Percentiles rank a stretch among this genome's conserved stretches.
Evolutionary conservation across 345 rosid species (phyloP).

Genomic region (Citrus glauca): DNA sequence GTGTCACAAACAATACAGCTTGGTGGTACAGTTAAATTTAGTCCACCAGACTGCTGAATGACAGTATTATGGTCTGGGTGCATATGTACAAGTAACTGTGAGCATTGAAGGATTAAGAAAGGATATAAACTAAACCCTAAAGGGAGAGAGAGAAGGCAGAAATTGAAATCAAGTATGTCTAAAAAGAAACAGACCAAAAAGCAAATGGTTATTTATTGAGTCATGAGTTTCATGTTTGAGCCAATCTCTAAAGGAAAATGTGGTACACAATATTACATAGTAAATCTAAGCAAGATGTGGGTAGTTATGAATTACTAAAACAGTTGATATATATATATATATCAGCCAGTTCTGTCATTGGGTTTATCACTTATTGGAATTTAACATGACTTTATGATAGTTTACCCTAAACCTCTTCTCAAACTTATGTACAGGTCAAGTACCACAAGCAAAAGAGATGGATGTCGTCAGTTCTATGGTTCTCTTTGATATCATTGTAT

Average conservation of each 20-base stretch:
- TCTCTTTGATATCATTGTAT: slow-evolving; percentile 77
- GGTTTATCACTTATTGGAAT: slow-evolving; percentile 3
- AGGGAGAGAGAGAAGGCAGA: neutral
- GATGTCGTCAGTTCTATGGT: slow-evolving; percentile 75
- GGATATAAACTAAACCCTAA: neutral
- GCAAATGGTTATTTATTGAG: neutral
- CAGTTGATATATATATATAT: neutral
- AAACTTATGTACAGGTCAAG: slow-evolving; percentile 55
- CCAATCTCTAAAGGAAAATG: neutral
- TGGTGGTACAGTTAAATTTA: neutral
- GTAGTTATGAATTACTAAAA: neutral
- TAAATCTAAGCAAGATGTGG: neutral
- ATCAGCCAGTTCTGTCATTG: neutral
- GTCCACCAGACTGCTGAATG: neutral
- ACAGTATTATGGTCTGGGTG: neutral
- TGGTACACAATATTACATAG: neutral
- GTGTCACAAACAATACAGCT: neutral
- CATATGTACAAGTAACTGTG: neutral
- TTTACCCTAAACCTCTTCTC: slow-evolving; percentile 5
- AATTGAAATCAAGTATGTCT: neutral
- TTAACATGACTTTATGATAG: slow-evolving; percentile 1
- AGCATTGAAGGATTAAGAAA: neutral
- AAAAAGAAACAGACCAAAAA: neutral
- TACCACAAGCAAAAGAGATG: slow-evolving; percentile 57
- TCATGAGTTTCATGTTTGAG: neutral